These are phyloP conservation scores for Penicillium coprophilum DNA, from an alignment of 495 filamentous ascomycete species.

Conservation along the genomic window DNA sequence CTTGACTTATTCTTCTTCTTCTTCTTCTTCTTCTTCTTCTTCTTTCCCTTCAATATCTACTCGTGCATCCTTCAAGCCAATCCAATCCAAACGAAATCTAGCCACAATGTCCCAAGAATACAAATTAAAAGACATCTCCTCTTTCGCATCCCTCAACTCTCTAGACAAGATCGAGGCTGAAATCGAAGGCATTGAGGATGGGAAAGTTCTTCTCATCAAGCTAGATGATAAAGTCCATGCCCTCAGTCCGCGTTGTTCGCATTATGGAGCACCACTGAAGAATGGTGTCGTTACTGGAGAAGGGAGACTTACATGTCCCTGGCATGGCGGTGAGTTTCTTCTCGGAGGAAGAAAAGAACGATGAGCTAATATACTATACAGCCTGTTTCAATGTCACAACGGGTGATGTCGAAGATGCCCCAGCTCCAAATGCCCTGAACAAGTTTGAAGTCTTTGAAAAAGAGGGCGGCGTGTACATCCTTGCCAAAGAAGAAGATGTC, in stretches of 20 bases:
- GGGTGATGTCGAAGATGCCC: constrained; percentile 95
- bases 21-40: background rate
- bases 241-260: constrained; percentile 83
- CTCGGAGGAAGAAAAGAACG: background rate
- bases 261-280: constrained; percentile 87
- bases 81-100: constrained; percentile 2
- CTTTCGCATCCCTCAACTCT: constrained; percentile 63
- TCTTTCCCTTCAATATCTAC: background rate
- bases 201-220: constrained; percentile 82
- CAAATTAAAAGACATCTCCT: constrained; percentile 77
- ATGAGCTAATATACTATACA: constrained; percentile 30
- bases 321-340: constrained; percentile 78
- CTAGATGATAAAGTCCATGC: constrained; percentile 72
- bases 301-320: constrained; percentile 86
- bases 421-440: constrained; percentile 76
- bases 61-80: background rate
- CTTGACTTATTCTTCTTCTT: background rate
- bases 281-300: constrained; percentile 78
- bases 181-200: constrained; percentile 81
- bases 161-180: constrained; percentile 86
- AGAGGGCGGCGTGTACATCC: constrained; percentile 80
- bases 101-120: constrained; percentile 66
- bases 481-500: constrained; percentile 74
- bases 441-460: constrained; percentile 79
- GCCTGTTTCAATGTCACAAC: constrained; percentile 88